A percentile compares a stretch with the other conserved stretches of the same genome.
Evolutionary conservation across 495 filamentous ascomycete genomes (phyloP).

Genomic region (Penicillium atrosanguineum): DNA sequence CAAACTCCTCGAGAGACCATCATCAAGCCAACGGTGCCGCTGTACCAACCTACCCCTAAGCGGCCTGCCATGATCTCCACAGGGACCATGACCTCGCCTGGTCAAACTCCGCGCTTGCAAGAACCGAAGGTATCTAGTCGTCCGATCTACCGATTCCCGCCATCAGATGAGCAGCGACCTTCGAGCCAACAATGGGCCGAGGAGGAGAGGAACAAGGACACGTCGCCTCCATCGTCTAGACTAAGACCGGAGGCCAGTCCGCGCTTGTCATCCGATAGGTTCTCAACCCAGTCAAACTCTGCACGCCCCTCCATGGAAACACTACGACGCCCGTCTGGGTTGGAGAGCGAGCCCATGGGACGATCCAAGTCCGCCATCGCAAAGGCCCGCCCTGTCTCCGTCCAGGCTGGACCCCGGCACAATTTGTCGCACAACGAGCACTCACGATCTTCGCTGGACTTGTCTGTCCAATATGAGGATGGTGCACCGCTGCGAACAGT

Average conservation of each 20-base stretch:
- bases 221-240: constrained; percentile 31
- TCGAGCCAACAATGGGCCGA: constrained; percentile 50
- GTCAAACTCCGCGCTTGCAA: constrained; percentile 54
- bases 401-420: constrained; percentile 74
- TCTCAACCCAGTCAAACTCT: constrained; percentile 60
- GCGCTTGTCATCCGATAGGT: constrained; percentile 43
- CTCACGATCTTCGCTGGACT: constrained; percentile 38
- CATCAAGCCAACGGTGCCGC: constrained; percentile 32
- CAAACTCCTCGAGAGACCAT: constrained; percentile 24
- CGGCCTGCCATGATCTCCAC: constrained; percentile 81
- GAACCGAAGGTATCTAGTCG: constrained; percentile 43
- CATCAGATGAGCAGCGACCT: constrained; percentile 53
- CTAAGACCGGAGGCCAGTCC: constrained; percentile 47
- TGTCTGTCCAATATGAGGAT: constrained; percentile 36
- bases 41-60: constrained; percentile 58
- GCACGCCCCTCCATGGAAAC: constrained; percentile 77
- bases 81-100: constrained; percentile 84
- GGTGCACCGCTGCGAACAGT: constrained; percentile 36
- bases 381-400: constrained; percentile 66
- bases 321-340: constrained; percentile 56
- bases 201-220: constrained; percentile 30
- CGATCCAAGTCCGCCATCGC: constrained; percentile 65
- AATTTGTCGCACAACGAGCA: constrained; percentile 70
- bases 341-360: constrained; percentile 56
- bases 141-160: constrained; percentile 62